Evolutionary conservation across 1,139 yeast species (phyloP).

Genomic region (Dujonia santamariae): DNA sequence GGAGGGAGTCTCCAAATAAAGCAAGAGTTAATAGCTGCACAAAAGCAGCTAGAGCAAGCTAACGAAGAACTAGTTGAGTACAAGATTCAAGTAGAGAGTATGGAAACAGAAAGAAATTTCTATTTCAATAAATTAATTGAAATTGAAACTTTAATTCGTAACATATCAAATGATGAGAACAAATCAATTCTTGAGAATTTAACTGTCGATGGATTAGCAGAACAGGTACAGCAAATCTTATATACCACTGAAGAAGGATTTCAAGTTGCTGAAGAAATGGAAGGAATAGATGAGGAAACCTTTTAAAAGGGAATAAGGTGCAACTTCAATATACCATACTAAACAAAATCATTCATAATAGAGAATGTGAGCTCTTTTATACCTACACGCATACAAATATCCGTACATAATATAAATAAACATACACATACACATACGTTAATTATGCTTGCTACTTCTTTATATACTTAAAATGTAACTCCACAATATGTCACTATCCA

Average conservation of each 20-base stretch:
- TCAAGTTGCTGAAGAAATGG: conserved; percentile 34
- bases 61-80: conserved; percentile 52
- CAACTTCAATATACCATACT: no score
- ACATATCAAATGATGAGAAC: conserved; percentile 42
- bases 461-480: no score
- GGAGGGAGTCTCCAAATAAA: background rate
- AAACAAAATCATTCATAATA: background rate
- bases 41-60: conserved; percentile 2
- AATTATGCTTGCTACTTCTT: no score
- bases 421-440: no score
- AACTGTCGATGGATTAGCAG: conserved; percentile 41
- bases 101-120: conserved; percentile 80
- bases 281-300: conserved; percentile 12
- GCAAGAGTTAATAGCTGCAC: background rate
- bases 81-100: conserved; percentile 51
- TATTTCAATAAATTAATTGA: conserved; percentile 87
- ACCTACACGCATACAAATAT: no score
- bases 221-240: conserved; percentile 68
- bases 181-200: conserved; percentile 26
- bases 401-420: no score
- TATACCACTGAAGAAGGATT: conserved; percentile 84
- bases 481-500: no score
- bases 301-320: conserved; percentile 3
- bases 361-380: no score
- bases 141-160: conserved; percentile 77